These are phyloP conservation scores for Hypoxylon perforatum DNA, from an alignment of 495 filamentous ascomycete genomes.

Conservation along the genomic window DNA sequence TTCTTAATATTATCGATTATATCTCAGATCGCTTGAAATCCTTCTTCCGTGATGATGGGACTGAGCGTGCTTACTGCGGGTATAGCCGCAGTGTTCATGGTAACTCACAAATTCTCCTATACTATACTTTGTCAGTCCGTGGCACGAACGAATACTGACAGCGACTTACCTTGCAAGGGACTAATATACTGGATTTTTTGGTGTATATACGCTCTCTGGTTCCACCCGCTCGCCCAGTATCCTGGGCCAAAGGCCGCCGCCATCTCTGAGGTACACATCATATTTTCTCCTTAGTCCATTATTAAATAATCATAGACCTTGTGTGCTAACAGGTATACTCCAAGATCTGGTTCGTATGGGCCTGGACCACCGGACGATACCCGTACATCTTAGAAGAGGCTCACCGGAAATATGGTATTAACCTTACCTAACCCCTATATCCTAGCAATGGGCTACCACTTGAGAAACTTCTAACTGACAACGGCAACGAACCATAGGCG, in stretches of 20 bases:
- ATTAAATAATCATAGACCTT: not conserved
- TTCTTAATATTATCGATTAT: not conserved
- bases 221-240: conserved; percentile 54
- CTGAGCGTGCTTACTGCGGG: not conserved
- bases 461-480: not conserved
- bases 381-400: conserved; percentile 28
- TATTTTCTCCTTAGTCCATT: not conserved
- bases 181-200: conserved; percentile 31
- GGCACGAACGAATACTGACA: conserved; percentile 6
- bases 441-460: not conserved
- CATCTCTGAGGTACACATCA: conserved; percentile 42
- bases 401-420: conserved; percentile 42
- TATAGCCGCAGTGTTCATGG: not conserved
- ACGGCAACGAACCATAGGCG: conserved; percentile 26
- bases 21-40: not conserved
- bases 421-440: not conserved
- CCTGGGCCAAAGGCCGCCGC: conserved; percentile 54
- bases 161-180: conserved; percentile 8
- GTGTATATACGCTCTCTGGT: conserved; percentile 48
- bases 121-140: not conserved
- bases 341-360: conserved; percentile 38
- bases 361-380: conserved; percentile 37
- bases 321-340: not conserved
- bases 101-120: not conserved
- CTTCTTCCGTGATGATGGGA: not conserved